Base-by-base conservation (phyloP, 202 grass and related monocot genomes). In the Eragrostis tef region DNA sequence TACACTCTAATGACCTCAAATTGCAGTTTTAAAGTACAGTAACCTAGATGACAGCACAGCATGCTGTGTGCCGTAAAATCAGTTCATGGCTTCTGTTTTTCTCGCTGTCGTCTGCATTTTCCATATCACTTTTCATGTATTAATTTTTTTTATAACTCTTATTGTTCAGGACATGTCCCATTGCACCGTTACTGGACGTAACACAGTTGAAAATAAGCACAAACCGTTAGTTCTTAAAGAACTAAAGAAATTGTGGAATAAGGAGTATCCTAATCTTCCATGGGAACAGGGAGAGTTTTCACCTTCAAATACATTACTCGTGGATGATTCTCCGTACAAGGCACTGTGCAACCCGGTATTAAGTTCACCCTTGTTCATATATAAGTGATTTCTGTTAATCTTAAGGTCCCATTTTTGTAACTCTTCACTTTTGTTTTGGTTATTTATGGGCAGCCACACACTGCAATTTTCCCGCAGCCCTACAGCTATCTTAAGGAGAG, bases 271-370 rank as follows among this genome's bases (percentile, higher is more conserved):
- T 89, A 64, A 80, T 87, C 93, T 98, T 81, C 95, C 92, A 73
- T 94, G 92, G 96, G 69, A 87, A 70, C 85, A 83, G 54, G 96
- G 93, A 69, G 86, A 89, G 41, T 99, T 87, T 85, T 86, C 87
- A 69, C 86, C 88, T 74, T 90, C 86, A 79, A 99, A 99, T 87
- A 99, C 96, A 43, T 89, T 99, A 81, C 89, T 96, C 71, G 90
- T 99, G 43, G 93, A 99, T 64, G 96, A 99, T 89, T 99, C 96
- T 65, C 96, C 96, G 82, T 99, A 93, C 80, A 99, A 99, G 87
- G 90, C 90, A 74, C 39, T 93, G 54, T 74, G 89, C 85, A 99
- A 99, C 82, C 96, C 87, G 75, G 96, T 99, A 99, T 56, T 74
- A 57, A 78, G 36, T 72, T 85, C 31, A 19, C 66, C 31, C 41